Evolutionary conservation across 1,284 basidiomycete species (phyloP).

Genomic region (Salmacisia buchloeana): DNA sequence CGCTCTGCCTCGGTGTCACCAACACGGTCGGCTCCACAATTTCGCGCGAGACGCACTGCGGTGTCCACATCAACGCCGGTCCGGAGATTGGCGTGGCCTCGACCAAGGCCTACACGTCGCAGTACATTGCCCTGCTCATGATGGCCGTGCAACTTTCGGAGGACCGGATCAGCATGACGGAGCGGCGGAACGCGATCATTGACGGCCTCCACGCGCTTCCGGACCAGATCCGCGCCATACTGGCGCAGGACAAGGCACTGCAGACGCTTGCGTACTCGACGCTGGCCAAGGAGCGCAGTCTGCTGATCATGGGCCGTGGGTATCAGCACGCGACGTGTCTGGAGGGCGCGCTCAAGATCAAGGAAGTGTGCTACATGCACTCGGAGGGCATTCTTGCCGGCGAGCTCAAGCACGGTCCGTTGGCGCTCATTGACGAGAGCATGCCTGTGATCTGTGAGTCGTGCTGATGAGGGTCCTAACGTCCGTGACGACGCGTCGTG

Average conservation of each 20-base stretch:
- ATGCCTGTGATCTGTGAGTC: conserved; percentile 62
- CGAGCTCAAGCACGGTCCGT: conserved; percentile 96
- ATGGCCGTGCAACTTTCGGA: conserved; percentile 96
- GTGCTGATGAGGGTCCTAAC: too few relatives aligned
- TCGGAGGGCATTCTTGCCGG: conserved; percentile 75
- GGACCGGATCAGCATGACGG: conserved; percentile 86
- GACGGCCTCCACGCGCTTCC: conserved; percentile 86
- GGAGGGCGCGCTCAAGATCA: conserved; percentile 98
- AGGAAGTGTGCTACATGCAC: conserved; percentile 71
- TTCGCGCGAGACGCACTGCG: conserved; percentile 88
- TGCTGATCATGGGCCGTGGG: conserved; percentile 95
- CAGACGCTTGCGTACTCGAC: conserved; percentile 69
- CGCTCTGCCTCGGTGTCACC: conserved; percentile 88
- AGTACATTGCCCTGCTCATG: conserved; percentile 97
- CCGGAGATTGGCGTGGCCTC: conserved; percentile 99
- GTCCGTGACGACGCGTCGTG: background rate
- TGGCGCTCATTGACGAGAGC: conserved; percentile 95
- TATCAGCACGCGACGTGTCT: conserved; percentile 97
- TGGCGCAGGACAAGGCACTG: conserved; percentile 71
- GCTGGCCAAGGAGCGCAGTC: conserved; percentile 72
- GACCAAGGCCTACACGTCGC: conserved; percentile 99
- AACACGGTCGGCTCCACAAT: conserved; percentile 98
- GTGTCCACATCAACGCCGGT: conserved; percentile 99
- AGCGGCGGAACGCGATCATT: conserved; percentile 88
- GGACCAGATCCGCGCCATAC: conserved; percentile 78